These are phyloP conservation scores for Gyrodon lividus DNA, from an alignment of 768 basidiomycete species.

Conservation along the genomic window DNA sequence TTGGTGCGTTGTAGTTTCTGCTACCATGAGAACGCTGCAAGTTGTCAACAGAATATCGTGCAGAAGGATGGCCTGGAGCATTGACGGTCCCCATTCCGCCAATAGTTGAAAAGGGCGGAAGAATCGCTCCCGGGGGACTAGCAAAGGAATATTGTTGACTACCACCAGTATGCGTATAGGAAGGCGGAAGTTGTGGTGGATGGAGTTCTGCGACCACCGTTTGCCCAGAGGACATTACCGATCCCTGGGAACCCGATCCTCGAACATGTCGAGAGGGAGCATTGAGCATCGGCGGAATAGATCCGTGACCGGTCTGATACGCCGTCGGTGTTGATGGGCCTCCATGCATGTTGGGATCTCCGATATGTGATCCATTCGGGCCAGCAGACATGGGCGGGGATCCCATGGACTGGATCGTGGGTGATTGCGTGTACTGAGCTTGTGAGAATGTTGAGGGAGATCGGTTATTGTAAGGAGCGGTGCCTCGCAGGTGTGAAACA, in stretches of 20 bases:
- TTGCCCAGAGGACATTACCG: conserved; percentile 33
- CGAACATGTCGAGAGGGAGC: conserved; percentile 32
- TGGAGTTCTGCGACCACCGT: conserved; percentile 42
- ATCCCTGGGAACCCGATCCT: conserved; percentile 33
- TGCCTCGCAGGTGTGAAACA: conserved; percentile 69
- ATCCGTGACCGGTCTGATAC: conserved; percentile 25
- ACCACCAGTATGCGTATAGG: conserved; percentile 40
- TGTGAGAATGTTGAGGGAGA: conserved; percentile 60
- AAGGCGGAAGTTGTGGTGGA: conserved; percentile 40
- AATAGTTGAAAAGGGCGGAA: conserved; percentile 73
- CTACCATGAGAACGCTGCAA: conserved; percentile 28
- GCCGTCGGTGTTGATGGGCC: conserved; percentile 31
- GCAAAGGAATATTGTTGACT: conserved; percentile 32
- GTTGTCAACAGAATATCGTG: conserved; percentile 52
- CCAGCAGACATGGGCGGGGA: conserved; percentile 45
- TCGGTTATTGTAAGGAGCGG: conserved; percentile 45
- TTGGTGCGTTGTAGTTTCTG: conserved; percentile 34
- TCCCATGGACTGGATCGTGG: conserved; percentile 60
- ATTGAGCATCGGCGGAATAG: conserved; percentile 31
- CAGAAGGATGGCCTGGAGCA: conserved; percentile 51
- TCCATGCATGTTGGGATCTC: conserved; percentile 24
- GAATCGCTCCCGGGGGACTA: conserved; percentile 49
- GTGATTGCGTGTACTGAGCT: conserved; percentile 59
- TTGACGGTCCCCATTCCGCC: conserved; percentile 49
- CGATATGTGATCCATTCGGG: conserved; percentile 32